Conservation (phyloP, 1,284 basidiomycete genomes). For the Cutaneotrichosporon mucoides region DNA sequence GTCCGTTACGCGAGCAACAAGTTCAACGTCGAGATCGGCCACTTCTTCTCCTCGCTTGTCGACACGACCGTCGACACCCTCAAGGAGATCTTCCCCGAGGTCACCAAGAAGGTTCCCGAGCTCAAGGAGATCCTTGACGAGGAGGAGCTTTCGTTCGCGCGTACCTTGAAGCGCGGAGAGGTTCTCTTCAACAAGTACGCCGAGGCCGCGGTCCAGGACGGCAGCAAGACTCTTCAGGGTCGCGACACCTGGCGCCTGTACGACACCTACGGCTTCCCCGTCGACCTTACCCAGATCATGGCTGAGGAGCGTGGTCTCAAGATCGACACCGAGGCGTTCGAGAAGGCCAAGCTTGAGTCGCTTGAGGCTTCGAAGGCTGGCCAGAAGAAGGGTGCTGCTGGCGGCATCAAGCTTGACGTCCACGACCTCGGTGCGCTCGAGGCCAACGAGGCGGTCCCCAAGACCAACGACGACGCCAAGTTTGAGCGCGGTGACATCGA, state of each 20-base stretch:
- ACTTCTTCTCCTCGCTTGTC: slow-evolving; percentile 91
- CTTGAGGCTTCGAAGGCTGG: slow-evolving; percentile 85
- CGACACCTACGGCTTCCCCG: slow-evolving; percentile 98
- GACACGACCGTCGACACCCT: slow-evolving; percentile 86
- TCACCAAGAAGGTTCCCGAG: slow-evolving; percentile 75
- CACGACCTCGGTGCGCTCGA: slow-evolving; percentile 89
- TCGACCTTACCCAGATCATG: slow-evolving; percentile 95
- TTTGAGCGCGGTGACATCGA: slow-evolving; percentile 78
- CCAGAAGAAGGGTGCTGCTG: slow-evolving; percentile 63
- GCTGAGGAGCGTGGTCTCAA: slow-evolving; percentile 85
- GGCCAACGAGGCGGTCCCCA: slow-evolving; percentile 72
- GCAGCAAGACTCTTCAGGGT: slow-evolving; percentile 69
- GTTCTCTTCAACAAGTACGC: slow-evolving; percentile 93
- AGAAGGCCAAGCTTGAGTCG: slow-evolving; percentile 78
- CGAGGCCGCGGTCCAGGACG: slow-evolving; percentile 61
- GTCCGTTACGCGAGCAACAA: slow-evolving; percentile 94
- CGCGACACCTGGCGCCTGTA: slow-evolving; percentile 96
- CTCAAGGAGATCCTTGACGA: slow-evolving; percentile 96
- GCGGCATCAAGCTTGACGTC: slow-evolving; percentile 85
- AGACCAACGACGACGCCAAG: slow-evolving; percentile 90
- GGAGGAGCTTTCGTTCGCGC: slow-evolving; percentile 94
- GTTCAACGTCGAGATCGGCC: slow-evolving; percentile 87
- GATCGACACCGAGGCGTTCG: slow-evolving; percentile 86
- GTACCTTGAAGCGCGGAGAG: slow-evolving; percentile 94
- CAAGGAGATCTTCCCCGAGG: slow-evolving; percentile 89